Evolutionary conservation across 768 basidiomycete genomes (phyloP), one percentile per base, ranked within the genome.

Genomic region (Russula olivacea): DNA sequence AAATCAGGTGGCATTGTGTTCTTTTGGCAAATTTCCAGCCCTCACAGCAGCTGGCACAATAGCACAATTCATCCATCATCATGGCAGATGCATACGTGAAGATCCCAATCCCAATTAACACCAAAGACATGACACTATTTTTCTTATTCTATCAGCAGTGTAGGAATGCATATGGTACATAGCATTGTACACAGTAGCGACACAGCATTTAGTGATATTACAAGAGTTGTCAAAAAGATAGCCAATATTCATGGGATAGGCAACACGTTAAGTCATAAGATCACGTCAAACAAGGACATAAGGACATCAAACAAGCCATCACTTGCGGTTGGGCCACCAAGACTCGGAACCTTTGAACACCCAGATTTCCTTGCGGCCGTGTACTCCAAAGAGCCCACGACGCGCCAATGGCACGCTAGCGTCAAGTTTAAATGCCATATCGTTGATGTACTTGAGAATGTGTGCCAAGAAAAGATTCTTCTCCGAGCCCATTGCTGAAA

Each of bases 321-420:
- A 58, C 14, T 52, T 58, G 54, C 61, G 55, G 23, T 11, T 67
- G 38, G 45, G 4, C 65, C 66, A 60, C 62, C 60, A 62, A 68
- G 69, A 43, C 58, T 67, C 61, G 17, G 67, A 68, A 55, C 84
- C 77, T 66, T 80, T 80, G 76, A 90, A 88, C 28, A 90, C 76
- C 75, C 88, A 82, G 17, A 88, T 68, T 71, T 89, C 88, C 68
- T 78, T 81, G 61, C 79, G 77, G 17, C 72, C 69, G 17, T 76
- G 73, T 28, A 81, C 69, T 25, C 76, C 75, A 53, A 79, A 68
- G 32, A 77, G 65, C 5, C 76, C 75, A 12, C 69, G 61, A 6
- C 73, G 69, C 1, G 78, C 83, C 69, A 91, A 78, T 0, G 84
- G 81, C n/a, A 91, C 72, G 23, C 85, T 81, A 2, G 87, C 85